These are phyloP conservation scores for Lactifluus subvellereus DNA, from an alignment of 768 basidiomycete genomes.

Conservation along the genomic window DNA sequence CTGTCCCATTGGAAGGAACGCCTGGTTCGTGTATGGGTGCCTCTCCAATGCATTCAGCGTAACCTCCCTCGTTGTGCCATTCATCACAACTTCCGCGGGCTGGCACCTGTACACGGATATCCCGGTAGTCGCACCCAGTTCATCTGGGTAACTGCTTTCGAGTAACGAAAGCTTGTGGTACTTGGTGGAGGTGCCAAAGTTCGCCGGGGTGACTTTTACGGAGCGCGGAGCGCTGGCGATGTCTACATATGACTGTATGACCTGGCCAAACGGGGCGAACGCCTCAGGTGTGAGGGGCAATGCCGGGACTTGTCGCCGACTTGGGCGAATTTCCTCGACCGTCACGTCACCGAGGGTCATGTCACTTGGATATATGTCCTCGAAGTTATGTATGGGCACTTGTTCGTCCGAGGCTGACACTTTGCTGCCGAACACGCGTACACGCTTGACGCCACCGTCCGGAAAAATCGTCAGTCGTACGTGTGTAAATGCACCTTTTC, in stretches of 20 bases:
- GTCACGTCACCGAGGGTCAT: neutral
- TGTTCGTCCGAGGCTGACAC: constrained; percentile 25
- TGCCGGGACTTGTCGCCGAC: constrained; percentile 41
- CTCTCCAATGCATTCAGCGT: constrained; percentile 77
- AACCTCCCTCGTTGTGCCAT: constrained; percentile 49
- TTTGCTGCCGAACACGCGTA: constrained; percentile 74
- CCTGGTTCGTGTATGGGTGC: constrained; percentile 85
- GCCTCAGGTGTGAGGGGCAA: constrained; percentile 76
- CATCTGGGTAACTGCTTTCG: constrained; percentile 56
- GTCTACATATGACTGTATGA: constrained; percentile 82
- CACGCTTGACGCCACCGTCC: constrained; percentile 91
- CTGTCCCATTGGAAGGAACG: constrained; percentile 89
- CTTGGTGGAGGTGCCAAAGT: constrained; percentile 86
- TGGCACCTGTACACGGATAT: constrained; percentile 84
- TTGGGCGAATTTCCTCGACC: neutral
- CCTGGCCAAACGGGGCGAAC: constrained; percentile 84
- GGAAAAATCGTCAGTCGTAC: constrained; percentile 86
- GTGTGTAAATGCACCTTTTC: constrained; percentile 63
- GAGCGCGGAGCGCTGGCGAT: constrained; percentile 55
- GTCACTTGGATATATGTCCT: neutral
- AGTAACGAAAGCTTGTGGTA: constrained; percentile 87
- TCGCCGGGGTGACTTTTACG: constrained; percentile 72
- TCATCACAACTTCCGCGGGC: constrained; percentile 41
- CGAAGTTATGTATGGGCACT: neutral
- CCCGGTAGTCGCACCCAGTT: constrained; percentile 51